Base-by-base conservation (phyloP, 805 yeast species). In the Sungouiozyma ichnusensis region DNA sequence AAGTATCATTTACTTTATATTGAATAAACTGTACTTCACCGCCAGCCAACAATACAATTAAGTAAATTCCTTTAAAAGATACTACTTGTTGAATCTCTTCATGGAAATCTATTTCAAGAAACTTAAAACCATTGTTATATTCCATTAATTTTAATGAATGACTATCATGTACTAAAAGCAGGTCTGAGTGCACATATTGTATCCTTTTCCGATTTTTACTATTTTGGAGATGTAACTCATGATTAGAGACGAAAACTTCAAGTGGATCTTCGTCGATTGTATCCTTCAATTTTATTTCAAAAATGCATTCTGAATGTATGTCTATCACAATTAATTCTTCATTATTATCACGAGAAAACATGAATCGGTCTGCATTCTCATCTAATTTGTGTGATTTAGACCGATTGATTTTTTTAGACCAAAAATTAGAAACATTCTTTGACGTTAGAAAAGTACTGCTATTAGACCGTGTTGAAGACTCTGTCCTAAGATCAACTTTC, bases 91-190 rank as follows among this genome's bases (percentile, higher is more conserved):
- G 47, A 14, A 60, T 57, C 3, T 57, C 59, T n/a, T 54, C 52
- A 6, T 45, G 44, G 14, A 57, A 37, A 3, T 40, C 27, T 18
- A 48, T 37, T 27, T 53, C 45, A 18, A 58, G 37, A 40, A 56
- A 58, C 7, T 48, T 47, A 36, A 55, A 58, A 0, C 63, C 63
- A 38, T 50, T 48, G 17, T 51, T 46, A 36, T 45, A 54, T 35
- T 60, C 63, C 3, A 56, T 57, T 37, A 60, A 48, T 33, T 48
- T 40, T 2, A 58, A 6, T 2, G 39, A 37, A 4, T 44, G 18
- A 3, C 34, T 16, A 38, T 56, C 55, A 38, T 48, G 36, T 14
- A 57, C 32, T 3, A 57, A 35, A 4, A 60, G 37, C 9, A 57
- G 41, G 27, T 50, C 46, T 3, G 55, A 41, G 3, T 52, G 43